A percentile compares a stretch with the other conserved stretches of the same genome.
Evolutionary conservation across 1,284 basidiomycete species (phyloP).

Genomic region (Rhodotorula sp.): DNA sequence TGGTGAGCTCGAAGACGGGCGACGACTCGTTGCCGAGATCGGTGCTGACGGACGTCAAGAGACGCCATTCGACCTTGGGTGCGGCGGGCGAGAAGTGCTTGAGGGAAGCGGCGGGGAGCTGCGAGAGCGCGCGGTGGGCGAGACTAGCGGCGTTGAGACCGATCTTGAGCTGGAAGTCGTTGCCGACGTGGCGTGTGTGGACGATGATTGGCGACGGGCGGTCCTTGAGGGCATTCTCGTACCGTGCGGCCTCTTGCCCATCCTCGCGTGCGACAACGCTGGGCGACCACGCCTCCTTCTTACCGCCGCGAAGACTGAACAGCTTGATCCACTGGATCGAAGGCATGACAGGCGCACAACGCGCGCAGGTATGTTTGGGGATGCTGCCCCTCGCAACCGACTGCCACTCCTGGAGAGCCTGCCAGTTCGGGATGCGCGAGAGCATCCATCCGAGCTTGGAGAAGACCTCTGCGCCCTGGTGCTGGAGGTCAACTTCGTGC

Average conservation of each 20-base stretch:
- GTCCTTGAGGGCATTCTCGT: slow-evolving; percentile 64
- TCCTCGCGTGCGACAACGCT: slow-evolving; percentile 67
- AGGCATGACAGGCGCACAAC: slow-evolving; percentile 77
- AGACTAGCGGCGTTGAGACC: slow-evolving; percentile 85
- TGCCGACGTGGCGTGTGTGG: slow-evolving; percentile 71
- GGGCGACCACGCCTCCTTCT: slow-evolving; percentile 44
- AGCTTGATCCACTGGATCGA: slow-evolving; percentile 67
- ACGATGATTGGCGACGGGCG: slow-evolving; percentile 84
- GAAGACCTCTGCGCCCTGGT: slow-evolving; percentile 73
- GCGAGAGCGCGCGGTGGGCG: slow-evolving; percentile 78
- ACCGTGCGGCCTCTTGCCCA: slow-evolving; percentile 60
- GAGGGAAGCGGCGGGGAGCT: slow-evolving; percentile 60
- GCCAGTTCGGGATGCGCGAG: slow-evolving; percentile 72
- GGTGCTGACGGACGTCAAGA: slow-evolving; percentile 54
- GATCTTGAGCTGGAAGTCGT: slow-evolving; percentile 66
- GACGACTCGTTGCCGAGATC: slow-evolving; percentile 13
- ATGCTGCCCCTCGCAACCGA: slow-evolving; percentile 48
- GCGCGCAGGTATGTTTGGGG: slow-evolving; percentile 57
- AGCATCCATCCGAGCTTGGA: slow-evolving; percentile 78
- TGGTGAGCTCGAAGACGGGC: slow-evolving; percentile 60
- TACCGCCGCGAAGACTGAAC: slow-evolving; percentile 51
- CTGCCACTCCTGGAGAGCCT: slow-evolving; percentile 64
- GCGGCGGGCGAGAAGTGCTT: not conserved
- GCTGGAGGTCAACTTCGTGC: slow-evolving; percentile 77
- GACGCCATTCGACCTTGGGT: slow-evolving; percentile 48